Evolutionary conservation across 352 stramenopile species (phyloP), one percentile per base, ranked within the genome.

Genomic region (Phytophthora capsici): DNA sequence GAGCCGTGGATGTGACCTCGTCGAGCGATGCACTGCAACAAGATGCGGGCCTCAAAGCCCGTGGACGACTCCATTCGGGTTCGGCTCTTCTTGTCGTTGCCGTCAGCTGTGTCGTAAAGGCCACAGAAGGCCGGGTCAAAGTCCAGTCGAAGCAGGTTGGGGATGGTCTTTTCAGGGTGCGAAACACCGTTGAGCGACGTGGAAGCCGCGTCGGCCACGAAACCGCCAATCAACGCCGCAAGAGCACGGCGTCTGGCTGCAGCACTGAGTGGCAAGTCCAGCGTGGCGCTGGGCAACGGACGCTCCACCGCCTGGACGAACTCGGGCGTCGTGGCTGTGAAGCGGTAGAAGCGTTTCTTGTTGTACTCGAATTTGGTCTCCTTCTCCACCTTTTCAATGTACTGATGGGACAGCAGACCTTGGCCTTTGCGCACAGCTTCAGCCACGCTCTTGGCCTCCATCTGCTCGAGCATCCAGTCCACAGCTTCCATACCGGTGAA

Each of bases 381-480:
- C 60, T 89, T 90, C 54, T 91, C 82, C 26, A 93, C 85, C 46
- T 91, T 91, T 54, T 91, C 82, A 34, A 93, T 90, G 69, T 89
- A 93, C 6, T 73, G 78, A 28, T 78, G 73, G 10, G 79, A 80
- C 44, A 91, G 49, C 53, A 93, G 63, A 8, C 77, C 80, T 69
- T 93, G 82, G 48, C 85, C 85, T 53, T 91, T 93, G 72, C 83
- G 85, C n/a, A 93, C 82, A 30, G 85, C 85, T 44, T 91, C 83
- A 13, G 81, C 81, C 14, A 93, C 83, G 14, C 81, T 91, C 67
- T 89, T 90, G 72, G 83, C 85, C 48, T 93, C 83, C 83, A 91
- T 91, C 52, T 90, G 81, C 71, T 93, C 83, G 36, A 93, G 81
- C 85, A 93, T 93, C 85, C 85, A 93, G 71, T 93, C 83, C 20